These are phyloP conservation scores for Alternaria ethzedia DNA, from an alignment of 2,329 filamentous ascomycete genomes.

Conservation along the genomic window DNA sequence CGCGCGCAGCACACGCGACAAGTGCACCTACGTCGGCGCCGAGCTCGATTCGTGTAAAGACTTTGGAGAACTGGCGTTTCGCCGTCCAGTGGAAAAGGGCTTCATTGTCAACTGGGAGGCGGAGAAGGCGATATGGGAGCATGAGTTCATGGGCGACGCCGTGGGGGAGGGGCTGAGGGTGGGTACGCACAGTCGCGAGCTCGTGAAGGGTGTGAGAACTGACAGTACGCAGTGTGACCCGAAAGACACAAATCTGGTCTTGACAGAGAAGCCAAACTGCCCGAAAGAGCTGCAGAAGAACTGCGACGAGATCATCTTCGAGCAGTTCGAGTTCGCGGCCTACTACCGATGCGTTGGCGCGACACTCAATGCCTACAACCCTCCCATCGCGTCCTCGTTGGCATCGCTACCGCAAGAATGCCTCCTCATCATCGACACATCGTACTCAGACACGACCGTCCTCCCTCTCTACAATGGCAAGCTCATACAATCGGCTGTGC, in stretches of 20 bases:
- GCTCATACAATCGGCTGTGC: slow-evolving; percentile 79
- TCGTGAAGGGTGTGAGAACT: slow-evolving; percentile 4
- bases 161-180: slow-evolving; percentile 66
- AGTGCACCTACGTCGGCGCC: slow-evolving; percentile 78
- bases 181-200: slow-evolving; percentile 33
- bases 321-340: slow-evolving; percentile 91
- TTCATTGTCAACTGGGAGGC: slow-evolving; percentile 97
- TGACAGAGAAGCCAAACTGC: slow-evolving; percentile 86
- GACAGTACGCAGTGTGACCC: slow-evolving; percentile 67
- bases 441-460: slow-evolving; percentile 91
- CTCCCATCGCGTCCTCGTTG: slow-evolving; percentile 51
- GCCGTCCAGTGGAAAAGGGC: slow-evolving; percentile 90
- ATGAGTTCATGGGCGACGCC: slow-evolving; percentile 79
- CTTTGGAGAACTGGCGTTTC: slow-evolving; percentile 86
- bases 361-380: slow-evolving; percentile 79
- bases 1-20: slow-evolving; percentile 76
- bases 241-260: slow-evolving; percentile 78
- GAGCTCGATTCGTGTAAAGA: slow-evolving; percentile 82
- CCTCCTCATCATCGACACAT: slow-evolving; percentile 86
- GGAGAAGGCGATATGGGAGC: slow-evolving; percentile 94
- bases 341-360: slow-evolving; percentile 79
- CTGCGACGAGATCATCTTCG: slow-evolving; percentile 95
- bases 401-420: slow-evolving; percentile 71
- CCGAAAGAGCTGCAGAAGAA: slow-evolving; percentile 83
- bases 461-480: slow-evolving; percentile 83